Conservation (phyloP, 495 filamentous ascomycete species). For the Peziza echinospora region DNA sequence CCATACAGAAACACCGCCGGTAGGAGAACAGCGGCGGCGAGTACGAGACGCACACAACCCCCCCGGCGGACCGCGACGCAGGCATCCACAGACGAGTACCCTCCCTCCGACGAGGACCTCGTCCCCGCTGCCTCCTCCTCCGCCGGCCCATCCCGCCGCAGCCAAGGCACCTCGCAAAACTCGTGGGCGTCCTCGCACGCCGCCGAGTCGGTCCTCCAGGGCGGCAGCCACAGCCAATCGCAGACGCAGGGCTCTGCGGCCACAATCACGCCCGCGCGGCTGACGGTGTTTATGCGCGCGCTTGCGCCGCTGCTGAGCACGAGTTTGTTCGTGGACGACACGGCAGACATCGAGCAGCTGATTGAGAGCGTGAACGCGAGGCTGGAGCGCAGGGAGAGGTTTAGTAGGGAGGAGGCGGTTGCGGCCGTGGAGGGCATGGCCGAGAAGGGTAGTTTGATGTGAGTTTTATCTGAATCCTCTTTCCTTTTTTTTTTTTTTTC, state of each 20-base stretch:
- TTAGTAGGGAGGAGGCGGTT: conserved; percentile 50
- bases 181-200: conserved; percentile 16
- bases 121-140: conserved; percentile 8
- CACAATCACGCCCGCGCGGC: conserved; percentile 37
- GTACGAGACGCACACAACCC: conserved; percentile 6
- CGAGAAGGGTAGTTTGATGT: conserved; percentile 80
- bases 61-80: background rate
- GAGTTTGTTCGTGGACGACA: conserved; percentile 57
- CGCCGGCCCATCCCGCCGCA: conserved; percentile 4
- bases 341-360: conserved; percentile 49
- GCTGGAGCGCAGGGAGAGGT: conserved; percentile 33
- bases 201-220: conserved; percentile 9
- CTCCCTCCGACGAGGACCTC: conserved; percentile 8
- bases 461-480: no score
- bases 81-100: background rate
- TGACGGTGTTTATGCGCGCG: conserved; percentile 52
- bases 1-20: conserved; percentile 4
- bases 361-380: conserved; percentile 59
- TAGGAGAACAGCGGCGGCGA: conserved; percentile 1
- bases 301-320: conserved; percentile 64
- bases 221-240: background rate
- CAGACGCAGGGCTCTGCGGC: conserved; percentile 1
- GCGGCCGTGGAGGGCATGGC: conserved; percentile 55
- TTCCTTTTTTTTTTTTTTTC: no score
- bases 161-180: conserved; percentile 12